A percentile compares a stretch with the other conserved stretches of the same genome.
phyloP scores from a whole-genome alignment of 208 protist species.

The Entamoeba invadens region DNA sequence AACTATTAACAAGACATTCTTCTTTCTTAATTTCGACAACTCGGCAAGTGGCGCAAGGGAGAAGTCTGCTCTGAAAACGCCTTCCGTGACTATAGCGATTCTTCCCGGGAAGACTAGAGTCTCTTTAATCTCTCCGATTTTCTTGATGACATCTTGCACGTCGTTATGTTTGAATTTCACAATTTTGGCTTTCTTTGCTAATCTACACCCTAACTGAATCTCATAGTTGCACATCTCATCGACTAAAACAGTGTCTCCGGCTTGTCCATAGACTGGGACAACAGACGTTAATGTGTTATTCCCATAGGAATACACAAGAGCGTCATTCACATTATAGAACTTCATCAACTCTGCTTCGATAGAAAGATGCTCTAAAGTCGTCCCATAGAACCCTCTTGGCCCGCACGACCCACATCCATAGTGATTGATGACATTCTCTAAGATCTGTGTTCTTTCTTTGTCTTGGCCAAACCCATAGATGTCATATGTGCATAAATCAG shows the following conservation, averaged over 20 bases:
- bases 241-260: conserved; percentile 4
- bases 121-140: conserved; percentile 44
- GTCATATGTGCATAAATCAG: neutral
- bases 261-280: conserved; percentile 14
- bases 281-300: conserved; percentile 18
- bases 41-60: conserved; percentile 53
- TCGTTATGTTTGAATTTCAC: conserved; percentile 75
- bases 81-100: conserved; percentile 75
- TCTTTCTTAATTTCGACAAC: conserved; percentile 62
- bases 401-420: conserved; percentile 26
- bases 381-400: conserved; percentile 33
- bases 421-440: neutral
- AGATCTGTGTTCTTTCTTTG: neutral
- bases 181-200: conserved; percentile 59
- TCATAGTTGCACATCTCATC: conserved; percentile 61
- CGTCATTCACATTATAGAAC: conserved; percentile 1
- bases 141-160: conserved; percentile 62
- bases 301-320: conserved; percentile 18
- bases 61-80: conserved; percentile 68
- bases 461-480: neutral
- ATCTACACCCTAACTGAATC: conserved; percentile 58
- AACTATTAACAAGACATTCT: conserved; percentile 74
- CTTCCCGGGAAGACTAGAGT: conserved; percentile 30
- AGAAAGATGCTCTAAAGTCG: conserved; percentile 17
- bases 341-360: conserved; percentile 20